phyloP scores from a whole-genome alignment of 2,329 filamentous ascomycete species.

The Colletotrichum tabaci region DNA sequence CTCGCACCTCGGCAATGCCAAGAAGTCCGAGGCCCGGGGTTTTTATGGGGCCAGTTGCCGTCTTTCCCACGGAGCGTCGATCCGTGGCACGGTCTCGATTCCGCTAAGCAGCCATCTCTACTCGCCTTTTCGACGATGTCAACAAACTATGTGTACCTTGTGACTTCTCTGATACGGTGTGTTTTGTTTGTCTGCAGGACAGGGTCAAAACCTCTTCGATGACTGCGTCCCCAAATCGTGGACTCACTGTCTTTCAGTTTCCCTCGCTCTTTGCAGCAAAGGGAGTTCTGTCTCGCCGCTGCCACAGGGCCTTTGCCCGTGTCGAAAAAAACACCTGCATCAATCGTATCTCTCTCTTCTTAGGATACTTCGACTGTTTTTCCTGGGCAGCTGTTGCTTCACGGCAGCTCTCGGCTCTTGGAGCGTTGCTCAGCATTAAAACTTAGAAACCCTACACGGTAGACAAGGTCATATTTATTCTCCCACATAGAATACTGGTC shows the following conservation, averaged over 20 bases:
- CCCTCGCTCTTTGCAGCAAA: no score
- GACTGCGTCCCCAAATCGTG: no score
- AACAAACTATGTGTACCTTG: no score
- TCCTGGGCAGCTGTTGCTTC: not conserved
- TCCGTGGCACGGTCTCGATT: not conserved
- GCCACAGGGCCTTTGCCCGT: no score
- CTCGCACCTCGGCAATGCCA: constrained; percentile 39
- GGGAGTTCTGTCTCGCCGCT: no score
- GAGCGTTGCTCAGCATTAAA: constrained; percentile 49
- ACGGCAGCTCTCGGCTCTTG: not conserved
- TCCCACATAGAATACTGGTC: constrained; percentile 60
- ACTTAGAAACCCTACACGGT: constrained; percentile 59
- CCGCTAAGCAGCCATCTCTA: not conserved
- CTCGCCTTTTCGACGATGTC: not conserved
- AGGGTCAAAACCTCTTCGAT: no score
- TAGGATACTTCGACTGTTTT: no score
- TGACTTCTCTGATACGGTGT: no score
- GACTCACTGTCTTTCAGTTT: no score
- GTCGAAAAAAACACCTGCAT: no score
- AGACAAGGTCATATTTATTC: constrained; percentile 63
- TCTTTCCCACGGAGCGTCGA: not conserved
- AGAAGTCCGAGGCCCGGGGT: constrained; percentile 42
- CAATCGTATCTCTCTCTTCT: no score
- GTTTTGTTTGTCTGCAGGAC: no score
- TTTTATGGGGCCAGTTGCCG: constrained; percentile 18